Conservation (phyloP, 257 asterid genomes). For the Asclepias syriaca region DNA sequence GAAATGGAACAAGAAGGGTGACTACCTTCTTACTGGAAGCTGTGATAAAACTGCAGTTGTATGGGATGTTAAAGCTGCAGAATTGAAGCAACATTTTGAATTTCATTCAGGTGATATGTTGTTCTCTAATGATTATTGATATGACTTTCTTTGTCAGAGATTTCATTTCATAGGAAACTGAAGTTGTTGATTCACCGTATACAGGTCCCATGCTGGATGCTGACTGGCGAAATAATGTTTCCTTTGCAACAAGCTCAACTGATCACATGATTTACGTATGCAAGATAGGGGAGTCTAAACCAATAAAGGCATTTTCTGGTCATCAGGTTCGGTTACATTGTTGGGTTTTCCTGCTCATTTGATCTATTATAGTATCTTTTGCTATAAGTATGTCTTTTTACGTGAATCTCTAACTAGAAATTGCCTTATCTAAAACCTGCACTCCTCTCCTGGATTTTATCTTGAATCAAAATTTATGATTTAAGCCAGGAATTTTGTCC, state of each 20-base stretch:
- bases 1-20: conserved; percentile 33
- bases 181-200: background rate
- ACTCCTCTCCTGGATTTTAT: background rate
- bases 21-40: conserved; percentile 31
- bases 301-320: conserved; percentile 25
- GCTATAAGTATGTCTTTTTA: background rate
- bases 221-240: conserved; percentile 30
- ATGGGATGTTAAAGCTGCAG: conserved; percentile 29
- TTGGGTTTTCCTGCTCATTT: background rate
- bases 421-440: background rate
- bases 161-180: background rate
- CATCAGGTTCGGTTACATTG: conserved; percentile 28
- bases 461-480: background rate
- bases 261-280: conserved; percentile 27
- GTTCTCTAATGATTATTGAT: background rate
- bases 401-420: background rate
- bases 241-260: conserved; percentile 35
- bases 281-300: conserved; percentile 21
- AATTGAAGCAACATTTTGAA: conserved; percentile 20
- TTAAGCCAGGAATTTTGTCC: background rate
- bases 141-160: background rate
- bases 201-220: conserved; percentile 27
- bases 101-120: conserved; percentile 28
- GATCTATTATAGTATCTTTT: background rate
- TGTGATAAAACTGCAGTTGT: conserved; percentile 25